These are phyloP conservation scores for Russula sp. DNA, from an alignment of 768 basidiomycete genomes.

Conservation along the genomic window DNA sequence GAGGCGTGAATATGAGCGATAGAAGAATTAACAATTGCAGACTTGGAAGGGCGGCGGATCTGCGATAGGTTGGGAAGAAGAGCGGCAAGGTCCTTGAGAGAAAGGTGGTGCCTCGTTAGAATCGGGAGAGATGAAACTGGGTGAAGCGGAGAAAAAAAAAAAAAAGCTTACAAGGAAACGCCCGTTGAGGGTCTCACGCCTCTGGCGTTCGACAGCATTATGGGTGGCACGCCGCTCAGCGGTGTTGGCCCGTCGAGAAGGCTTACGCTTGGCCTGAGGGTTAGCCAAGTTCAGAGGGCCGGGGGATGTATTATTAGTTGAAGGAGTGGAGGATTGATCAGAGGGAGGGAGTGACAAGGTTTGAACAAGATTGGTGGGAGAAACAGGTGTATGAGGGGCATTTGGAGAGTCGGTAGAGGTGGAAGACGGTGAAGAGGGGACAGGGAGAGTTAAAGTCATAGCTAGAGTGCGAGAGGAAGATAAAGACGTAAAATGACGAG, in stretches of 20 bases:
- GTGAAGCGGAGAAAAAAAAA: conserved; percentile 14
- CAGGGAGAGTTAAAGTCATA: conserved; percentile 38
- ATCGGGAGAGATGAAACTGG: conserved; percentile 9
- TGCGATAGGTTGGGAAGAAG: conserved; percentile 87
- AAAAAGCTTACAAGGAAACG: conserved; percentile 67
- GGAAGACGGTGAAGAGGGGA: conserved; percentile 36
- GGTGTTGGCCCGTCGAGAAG: conserved; percentile 86
- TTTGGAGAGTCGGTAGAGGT: conserved; percentile 40
- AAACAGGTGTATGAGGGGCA: conserved; percentile 45
- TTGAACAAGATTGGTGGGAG: conserved; percentile 35
- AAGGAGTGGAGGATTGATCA: conserved; percentile 26
- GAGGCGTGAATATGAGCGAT: conserved; percentile 85
- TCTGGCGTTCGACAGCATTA: conserved; percentile 93
- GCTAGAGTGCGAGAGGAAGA: conserved; percentile 23
- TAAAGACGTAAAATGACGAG: conserved; percentile 20
- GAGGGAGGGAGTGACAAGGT: conserved; percentile 34
- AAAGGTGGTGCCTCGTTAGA: neutral
- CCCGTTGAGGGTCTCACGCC: conserved; percentile 88
- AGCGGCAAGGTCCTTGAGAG: conserved; percentile 76
- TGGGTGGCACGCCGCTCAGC: conserved; percentile 95
- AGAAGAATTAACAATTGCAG: conserved; percentile 92
- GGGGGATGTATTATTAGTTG: conserved; percentile 20
- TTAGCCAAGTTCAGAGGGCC: conserved; percentile 24
- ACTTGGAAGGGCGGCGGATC: conserved; percentile 92
- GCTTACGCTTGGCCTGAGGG: conserved; percentile 67